A percentile compares a stretch with the other conserved stretches of the same genome.
phyloP scores from a whole-genome alignment of 768 basidiomycete genomes.

The Mycena albidolilacea region DNA sequence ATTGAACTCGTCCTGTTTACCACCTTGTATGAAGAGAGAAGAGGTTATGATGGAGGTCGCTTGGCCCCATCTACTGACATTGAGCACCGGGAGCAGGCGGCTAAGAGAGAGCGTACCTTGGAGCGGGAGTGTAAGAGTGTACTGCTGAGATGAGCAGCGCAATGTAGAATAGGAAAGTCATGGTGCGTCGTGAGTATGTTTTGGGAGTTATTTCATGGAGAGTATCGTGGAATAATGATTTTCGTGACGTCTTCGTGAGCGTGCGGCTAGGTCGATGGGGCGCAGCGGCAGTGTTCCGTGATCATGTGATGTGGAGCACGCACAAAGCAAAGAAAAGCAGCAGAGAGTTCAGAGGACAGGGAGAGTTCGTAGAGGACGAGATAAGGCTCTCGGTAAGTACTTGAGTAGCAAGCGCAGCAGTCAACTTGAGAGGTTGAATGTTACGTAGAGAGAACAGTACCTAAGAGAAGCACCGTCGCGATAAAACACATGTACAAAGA shows the following conservation, averaged over 20 bases:
- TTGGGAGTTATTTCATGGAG: conserved; percentile 28
- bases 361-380: background rate
- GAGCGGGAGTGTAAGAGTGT: conserved; percentile 34
- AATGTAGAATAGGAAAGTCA: conserved; percentile 36
- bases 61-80: conserved; percentile 83
- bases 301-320: conserved; percentile 26
- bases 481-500: conserved; percentile 7
- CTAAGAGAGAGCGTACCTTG: conserved; percentile 30
- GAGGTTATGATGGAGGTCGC: conserved; percentile 72
- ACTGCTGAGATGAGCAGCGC: conserved; percentile 39
- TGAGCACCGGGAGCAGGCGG: background rate
- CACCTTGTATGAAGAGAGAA: conserved; percentile 82
- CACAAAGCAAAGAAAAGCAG: background rate
- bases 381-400: too few species aligned
- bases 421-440: background rate
- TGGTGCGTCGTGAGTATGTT: conserved; percentile 37
- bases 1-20: conserved; percentile 82
- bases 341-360: background rate
- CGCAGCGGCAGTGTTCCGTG: background rate
- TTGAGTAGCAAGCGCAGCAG: too few species aligned
- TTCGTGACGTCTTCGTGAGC: conserved; percentile 33
- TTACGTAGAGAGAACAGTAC: background rate
- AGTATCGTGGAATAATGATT: background rate
- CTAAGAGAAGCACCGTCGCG: background rate
- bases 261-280: background rate